Conservation (phyloP, 2,329 filamentous ascomycete species). For the Ploettnerulaceae sp. region DNA sequence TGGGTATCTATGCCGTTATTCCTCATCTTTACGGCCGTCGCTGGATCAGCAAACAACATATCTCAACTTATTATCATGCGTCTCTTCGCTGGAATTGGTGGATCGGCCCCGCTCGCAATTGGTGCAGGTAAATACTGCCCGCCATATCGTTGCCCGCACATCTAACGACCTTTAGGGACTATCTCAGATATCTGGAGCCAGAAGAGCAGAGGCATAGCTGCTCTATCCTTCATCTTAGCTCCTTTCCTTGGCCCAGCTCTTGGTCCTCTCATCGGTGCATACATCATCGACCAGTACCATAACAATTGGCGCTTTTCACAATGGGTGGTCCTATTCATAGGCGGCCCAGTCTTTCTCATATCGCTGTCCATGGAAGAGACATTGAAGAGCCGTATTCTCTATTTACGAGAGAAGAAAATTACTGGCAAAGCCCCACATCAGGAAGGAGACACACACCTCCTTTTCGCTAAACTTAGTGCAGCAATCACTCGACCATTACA, state of each 20-base stretch:
- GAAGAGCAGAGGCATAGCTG: slow-evolving; percentile 27
- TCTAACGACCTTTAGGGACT: slow-evolving; percentile 29
- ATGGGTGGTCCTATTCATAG: slow-evolving; percentile 29
- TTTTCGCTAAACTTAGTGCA: slow-evolving; percentile 26
- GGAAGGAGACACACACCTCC: slow-evolving; percentile 19
- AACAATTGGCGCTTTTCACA: slow-evolving; percentile 26
- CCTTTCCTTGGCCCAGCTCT: slow-evolving; percentile 29
- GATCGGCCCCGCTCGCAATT: slow-evolving; percentile 38
- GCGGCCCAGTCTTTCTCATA: slow-evolving; percentile 34
- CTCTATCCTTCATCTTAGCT: slow-evolving; percentile 23
- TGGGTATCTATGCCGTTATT: slow-evolving; percentile 52
- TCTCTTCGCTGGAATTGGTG: slow-evolving; percentile 60
- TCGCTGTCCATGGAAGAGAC: slow-evolving; percentile 39
- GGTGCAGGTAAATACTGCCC: slow-evolving; percentile 21
- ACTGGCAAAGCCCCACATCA: slow-evolving; percentile 19
- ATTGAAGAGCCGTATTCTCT: slow-evolving; percentile 22
- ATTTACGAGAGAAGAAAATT: slow-evolving; percentile 33
- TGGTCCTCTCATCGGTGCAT: slow-evolving; percentile 28
- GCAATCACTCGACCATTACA: slow-evolving; percentile 43
- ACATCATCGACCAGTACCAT: slow-evolving; percentile 31
- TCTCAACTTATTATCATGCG: slow-evolving; percentile 57
- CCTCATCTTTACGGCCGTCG: slow-evolving; percentile 56
- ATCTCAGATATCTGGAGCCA: slow-evolving; percentile 46
- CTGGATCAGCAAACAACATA: slow-evolving; percentile 52
- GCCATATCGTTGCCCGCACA: not conserved